A percentile compares a stretch with the other conserved stretches of the same genome.
These are phyloP conservation scores for Ascomycota sp. DNA, from an alignment of 2,329 filamentous ascomycete genomes.

Conservation along the genomic window DNA sequence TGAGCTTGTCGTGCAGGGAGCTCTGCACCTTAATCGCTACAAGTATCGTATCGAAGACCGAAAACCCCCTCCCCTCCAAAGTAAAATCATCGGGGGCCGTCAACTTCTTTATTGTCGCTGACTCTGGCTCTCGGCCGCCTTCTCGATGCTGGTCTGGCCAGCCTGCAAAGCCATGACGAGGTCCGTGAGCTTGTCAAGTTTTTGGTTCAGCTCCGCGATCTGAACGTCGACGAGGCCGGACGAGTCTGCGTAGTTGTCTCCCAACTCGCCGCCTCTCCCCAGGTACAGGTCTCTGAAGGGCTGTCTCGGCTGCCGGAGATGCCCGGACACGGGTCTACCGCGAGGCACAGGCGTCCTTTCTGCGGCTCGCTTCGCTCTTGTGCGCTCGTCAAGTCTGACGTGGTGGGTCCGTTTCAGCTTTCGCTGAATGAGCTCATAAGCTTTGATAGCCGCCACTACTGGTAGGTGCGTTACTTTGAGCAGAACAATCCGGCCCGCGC, in stretches of 20 bases:
- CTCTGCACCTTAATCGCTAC: no score
- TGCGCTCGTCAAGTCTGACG: conserved; percentile 27
- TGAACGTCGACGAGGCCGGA: conserved; percentile 25
- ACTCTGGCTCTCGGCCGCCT: no score
- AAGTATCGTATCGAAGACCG: no score
- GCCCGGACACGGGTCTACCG: conserved; percentile 3
- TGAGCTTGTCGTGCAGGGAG: no score
- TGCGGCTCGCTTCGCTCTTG: conserved; percentile 19
- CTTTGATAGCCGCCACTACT: conserved; percentile 46
- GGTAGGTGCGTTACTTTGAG: conserved; percentile 44
- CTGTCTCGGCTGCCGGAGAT: conserved; percentile 3
- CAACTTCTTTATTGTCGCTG: no score
- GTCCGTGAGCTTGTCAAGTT: conserved; percentile 37
- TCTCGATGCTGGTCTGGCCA: neutral
- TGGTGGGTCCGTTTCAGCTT: conserved; percentile 15
- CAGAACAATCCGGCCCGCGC: conserved; percentile 38
- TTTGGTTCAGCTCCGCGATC: conserved; percentile 31
- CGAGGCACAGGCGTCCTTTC: conserved; percentile 4
- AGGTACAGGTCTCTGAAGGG: conserved; percentile 4
- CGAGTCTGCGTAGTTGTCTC: conserved; percentile 17
- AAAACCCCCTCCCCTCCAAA: no score
- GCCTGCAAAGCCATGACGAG: conserved; percentile 28
- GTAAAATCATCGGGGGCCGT: no score
- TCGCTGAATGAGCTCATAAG: conserved; percentile 37
- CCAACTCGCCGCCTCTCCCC: conserved; percentile 4